Conservation (phyloP, 768 basidiomycete species). For the Pisolithus albus region DNA sequence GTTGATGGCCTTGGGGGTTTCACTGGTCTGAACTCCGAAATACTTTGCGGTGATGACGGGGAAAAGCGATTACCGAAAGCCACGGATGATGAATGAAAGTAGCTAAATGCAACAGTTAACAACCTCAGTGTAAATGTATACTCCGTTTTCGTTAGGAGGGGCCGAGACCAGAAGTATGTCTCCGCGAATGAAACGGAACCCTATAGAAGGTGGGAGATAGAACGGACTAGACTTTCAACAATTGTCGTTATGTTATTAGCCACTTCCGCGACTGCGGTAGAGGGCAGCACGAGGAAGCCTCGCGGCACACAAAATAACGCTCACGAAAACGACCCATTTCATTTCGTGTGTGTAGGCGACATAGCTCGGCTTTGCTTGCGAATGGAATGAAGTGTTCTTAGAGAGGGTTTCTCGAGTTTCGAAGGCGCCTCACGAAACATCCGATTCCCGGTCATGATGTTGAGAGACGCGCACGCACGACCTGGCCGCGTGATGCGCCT, state of each 20-base stretch:
- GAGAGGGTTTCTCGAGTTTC: too few species aligned
- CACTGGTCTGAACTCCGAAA: conserved; percentile 14
- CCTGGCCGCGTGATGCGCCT: too few species aligned
- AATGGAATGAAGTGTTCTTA: too few species aligned
- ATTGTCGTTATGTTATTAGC: not conserved
- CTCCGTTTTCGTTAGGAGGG: not conserved
- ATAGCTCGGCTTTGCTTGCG: too few species aligned
- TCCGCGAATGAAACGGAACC: not conserved
- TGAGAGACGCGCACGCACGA: too few species aligned
- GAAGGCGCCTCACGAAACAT: too few species aligned
- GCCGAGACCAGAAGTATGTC: not conserved
- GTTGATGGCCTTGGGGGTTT: conserved; percentile 6
- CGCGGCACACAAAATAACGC: not conserved
- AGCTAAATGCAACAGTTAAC: not conserved
- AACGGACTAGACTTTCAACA: not conserved
- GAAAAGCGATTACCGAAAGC: not conserved
- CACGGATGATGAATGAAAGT: not conserved
- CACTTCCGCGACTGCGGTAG: not conserved
- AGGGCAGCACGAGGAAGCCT: not conserved
- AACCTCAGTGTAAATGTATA: not conserved
- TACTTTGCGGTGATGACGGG: not conserved
- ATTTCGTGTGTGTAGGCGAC: too few species aligned
- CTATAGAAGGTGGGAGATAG: not conserved
- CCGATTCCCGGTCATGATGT: too few species aligned
- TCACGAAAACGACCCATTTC: too few species aligned